Evolutionary conservation across 129 eudicot genomes (phyloP), one percentile per base, ranked within the genome.

Genomic region (Pseudognaphalium luteoalbum): DNA sequence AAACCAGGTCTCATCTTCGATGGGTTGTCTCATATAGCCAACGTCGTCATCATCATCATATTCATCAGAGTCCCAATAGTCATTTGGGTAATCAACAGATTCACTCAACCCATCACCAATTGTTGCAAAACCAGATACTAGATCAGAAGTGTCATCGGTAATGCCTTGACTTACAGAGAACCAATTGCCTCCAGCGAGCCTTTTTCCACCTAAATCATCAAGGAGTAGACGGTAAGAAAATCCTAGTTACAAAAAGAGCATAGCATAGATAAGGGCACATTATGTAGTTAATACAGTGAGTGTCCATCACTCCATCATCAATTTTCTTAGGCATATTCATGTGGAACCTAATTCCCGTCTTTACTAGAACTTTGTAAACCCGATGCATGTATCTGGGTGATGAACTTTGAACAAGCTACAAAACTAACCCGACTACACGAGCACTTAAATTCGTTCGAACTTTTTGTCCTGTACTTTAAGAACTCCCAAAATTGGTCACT

Each of bases 1-100:
- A 89, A 95, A 95, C 99, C 99, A 91, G 66, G 92, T 82, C 85
- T 95, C 97, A 12, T 95, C 99, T 84, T 95, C 99, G 68, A 95
- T 95, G 70, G 99, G 99, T 82, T 95, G 99, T 81, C 99, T 91
- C 92, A 86, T 95, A 70, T 91, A 91, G 74, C 99, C 99, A 66
- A 91, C 92, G 82, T 95, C 99, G 33, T 95, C 99, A 9, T 95
- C 99, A 17, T 95, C 99, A 16, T 95, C 99, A 75, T 95, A 95
- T 75, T 95, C 99, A 80, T 91, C 99, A 15, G 99, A 91, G 71
- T 95, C 99, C 99, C 97, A 95, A 62, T 89, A 95, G 30, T 95
- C 99, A 68, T 91, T 91, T 21, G 89, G 97, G 73, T 87, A 91
- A 84, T 91, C 97, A 78, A 84, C 72, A 71, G 98, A 81, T 86